These are phyloP conservation scores for Nakaseomyces bracarensis DNA, from an alignment of 1,139 yeast species.

Conservation along the genomic window DNA sequence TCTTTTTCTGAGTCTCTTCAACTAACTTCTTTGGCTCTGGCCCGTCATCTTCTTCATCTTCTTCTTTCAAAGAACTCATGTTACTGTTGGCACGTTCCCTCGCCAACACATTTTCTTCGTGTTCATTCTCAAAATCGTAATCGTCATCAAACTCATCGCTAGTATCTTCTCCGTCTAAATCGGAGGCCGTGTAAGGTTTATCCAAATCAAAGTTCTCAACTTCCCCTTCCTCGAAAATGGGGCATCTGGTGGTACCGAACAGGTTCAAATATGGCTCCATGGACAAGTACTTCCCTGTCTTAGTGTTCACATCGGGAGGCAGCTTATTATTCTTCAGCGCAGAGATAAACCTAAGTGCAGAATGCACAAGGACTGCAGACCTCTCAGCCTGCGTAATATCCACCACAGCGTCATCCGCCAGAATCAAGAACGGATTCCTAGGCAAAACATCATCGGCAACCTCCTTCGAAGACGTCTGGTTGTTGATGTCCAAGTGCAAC, in stretches of 20 bases:
- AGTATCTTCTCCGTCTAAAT: constrained; percentile 18
- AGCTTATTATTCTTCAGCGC: constrained; percentile 48
- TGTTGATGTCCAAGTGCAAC: constrained; percentile 44
- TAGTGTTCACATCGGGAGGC: constrained; percentile 50
- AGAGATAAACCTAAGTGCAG: constrained; percentile 56
- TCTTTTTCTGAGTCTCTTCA: background rate
- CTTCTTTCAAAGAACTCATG: background rate
- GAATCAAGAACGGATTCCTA: constrained; percentile 61
- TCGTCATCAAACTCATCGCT: constrained; percentile 10
- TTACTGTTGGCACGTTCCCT: background rate
- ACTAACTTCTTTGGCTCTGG: constrained; percentile 4
- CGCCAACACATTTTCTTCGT: background rate
- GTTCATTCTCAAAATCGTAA: constrained; percentile 1
- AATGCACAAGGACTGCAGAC: constrained; percentile 56
- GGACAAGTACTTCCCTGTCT: constrained; percentile 42
- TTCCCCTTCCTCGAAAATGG: constrained; percentile 35
- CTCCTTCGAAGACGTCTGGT: constrained; percentile 46
- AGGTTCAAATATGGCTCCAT: constrained; percentile 60
- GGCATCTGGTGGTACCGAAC: constrained; percentile 62
- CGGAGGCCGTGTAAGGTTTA: constrained; percentile 26
- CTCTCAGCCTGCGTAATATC: constrained; percentile 58
- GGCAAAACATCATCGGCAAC: constrained; percentile 69
- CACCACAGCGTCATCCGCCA: constrained; percentile 65
- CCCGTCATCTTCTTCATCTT: constrained; percentile 3
- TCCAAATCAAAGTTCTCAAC: constrained; percentile 26